Evolutionary conservation across 1,139 yeast genomes (phyloP).

Genomic region (Candida gigantensis): DNA sequence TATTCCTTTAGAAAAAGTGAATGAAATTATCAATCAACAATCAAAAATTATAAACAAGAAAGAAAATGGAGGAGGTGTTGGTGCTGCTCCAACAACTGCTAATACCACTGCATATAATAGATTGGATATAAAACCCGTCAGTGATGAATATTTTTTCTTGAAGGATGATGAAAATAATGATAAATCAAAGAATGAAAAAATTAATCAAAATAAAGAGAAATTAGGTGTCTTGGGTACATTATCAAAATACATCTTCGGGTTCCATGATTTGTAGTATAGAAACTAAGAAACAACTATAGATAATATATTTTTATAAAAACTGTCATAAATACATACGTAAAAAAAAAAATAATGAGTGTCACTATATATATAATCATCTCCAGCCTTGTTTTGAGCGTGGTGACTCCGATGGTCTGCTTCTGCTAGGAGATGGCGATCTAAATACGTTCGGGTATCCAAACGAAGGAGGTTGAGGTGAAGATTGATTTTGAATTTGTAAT

Average conservation of each 20-base stretch:
- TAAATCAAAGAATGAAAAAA: slow-evolving; percentile 2
- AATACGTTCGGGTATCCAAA: slow-evolving; percentile 4
- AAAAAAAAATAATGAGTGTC: background rate
- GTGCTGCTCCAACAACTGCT: background rate
- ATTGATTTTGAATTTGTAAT: slow-evolving; percentile 5
- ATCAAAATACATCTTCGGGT: slow-evolving; percentile 45
- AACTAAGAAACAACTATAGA: background rate
- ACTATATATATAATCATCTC: slow-evolving; percentile 7
- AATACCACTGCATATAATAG: slow-evolving; percentile 19
- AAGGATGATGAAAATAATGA: slow-evolving; percentile 22
- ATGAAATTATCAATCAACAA: slow-evolving; percentile 5
- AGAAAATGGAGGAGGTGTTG: no score
- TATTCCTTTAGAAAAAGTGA: slow-evolving; percentile 10
- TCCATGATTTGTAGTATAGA: slow-evolving; percentile 39
- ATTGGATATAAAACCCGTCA: slow-evolving; percentile 45
- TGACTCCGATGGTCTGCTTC: slow-evolving; percentile 9
- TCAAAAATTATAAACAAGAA: background rate
- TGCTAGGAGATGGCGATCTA: slow-evolving; percentile 11
- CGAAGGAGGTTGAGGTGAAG: slow-evolving; percentile 1
- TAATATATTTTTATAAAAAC: slow-evolving; percentile 2
- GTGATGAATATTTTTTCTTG: slow-evolving; percentile 32
- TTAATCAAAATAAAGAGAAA: slow-evolving; percentile 23
- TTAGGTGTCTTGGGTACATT: slow-evolving; percentile 37
- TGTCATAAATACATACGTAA: slow-evolving; percentile 6
- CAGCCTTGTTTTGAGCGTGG: slow-evolving; percentile 8